Evolutionary conservation across 768 basidiomycete species (phyloP), one percentile per base, ranked within the genome.

Genomic region (Leccinum variicolor): DNA sequence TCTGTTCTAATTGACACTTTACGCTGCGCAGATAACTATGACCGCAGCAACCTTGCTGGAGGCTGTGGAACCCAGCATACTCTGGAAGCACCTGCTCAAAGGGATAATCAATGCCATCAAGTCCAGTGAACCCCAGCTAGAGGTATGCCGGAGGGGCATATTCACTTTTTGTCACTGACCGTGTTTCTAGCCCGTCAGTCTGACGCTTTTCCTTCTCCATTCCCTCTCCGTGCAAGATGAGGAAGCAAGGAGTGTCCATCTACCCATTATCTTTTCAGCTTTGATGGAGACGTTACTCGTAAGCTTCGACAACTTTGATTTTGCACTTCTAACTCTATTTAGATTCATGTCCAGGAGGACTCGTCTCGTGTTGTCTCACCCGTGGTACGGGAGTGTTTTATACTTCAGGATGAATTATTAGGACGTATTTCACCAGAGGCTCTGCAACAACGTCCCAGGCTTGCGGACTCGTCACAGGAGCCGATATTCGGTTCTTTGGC

Each of bases 1-100:
- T 43, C 11, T 21, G 31, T 54, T 29, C 31, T 25, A 46, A 21
- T 29, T 63, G 39, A 60, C 25, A 15, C 36, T 19, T 46, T 58
- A 5, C 13, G 17, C 51, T 48, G 6, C 57, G 36, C 56, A 92
- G 91, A 72, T 92, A 36, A 79, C 79, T 15, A 85, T 91, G 80
- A 94, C 94, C 1, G 93, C 92, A 0, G 88, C 83, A 60, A 90
- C 92, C 2, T 76, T 99, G 0, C 93, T 95, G 62, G 95, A 98
- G 71, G 88, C 91, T n/a, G 82, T 90, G 15, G 97, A 99, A 59
- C 97, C 94, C 3, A 83, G 84, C 54, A 77, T 93, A 45, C 77
- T 94, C 4, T 99, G 96, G 96, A 88, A 84, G 63, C 81, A 86
- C 48, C 66, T 99, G 0, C 78, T 92, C 53, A 65, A 72, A 41